These are phyloP conservation scores for Hyaloscypha hepaticicola DNA, from an alignment of 495 filamentous ascomycete genomes.

Conservation along the genomic window DNA sequence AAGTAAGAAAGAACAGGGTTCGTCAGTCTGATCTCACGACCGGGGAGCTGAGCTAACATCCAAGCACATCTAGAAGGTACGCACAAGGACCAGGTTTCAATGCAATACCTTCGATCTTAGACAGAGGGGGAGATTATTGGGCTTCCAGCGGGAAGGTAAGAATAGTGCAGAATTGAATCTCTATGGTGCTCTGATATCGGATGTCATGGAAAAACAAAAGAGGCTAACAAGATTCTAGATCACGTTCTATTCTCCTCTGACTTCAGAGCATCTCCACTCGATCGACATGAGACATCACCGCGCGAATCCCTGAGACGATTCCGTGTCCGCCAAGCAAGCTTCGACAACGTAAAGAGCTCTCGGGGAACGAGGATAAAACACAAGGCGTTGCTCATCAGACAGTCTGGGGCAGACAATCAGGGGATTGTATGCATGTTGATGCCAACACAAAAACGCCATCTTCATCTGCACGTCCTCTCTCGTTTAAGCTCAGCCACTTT, in stretches of 20 bases:
- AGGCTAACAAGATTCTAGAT: slow-evolving; percentile 26
- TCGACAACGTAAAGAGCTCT: slow-evolving; percentile 37
- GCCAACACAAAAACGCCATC: slow-evolving; percentile 41
- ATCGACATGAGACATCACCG: slow-evolving; percentile 39
- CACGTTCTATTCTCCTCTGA: slow-evolving; percentile 42
- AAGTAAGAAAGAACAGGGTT: slow-evolving; percentile 41
- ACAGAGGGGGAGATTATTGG: slow-evolving; percentile 31
- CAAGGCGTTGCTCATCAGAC: slow-evolving; percentile 41
- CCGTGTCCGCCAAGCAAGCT: slow-evolving; percentile 38
- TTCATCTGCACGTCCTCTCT: slow-evolving; percentile 36
- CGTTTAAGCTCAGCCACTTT: background rate
- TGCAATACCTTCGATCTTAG: slow-evolving; percentile 36
- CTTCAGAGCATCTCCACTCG: slow-evolving; percentile 37
- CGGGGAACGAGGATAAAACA: slow-evolving; percentile 40
- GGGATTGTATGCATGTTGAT: slow-evolving; percentile 43
- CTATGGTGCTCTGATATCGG: slow-evolving; percentile 25
- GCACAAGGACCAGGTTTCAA: slow-evolving; percentile 36
- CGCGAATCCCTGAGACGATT: slow-evolving; percentile 30
- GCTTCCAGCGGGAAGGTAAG: slow-evolving; percentile 37
- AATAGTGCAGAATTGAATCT: slow-evolving; percentile 38
- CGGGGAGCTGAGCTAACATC: slow-evolving; percentile 38
- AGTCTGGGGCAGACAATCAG: slow-evolving; percentile 37
- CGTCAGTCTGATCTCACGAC: slow-evolving; percentile 44
- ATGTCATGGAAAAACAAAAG: background rate
- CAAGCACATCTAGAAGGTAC: slow-evolving; percentile 35